Base-by-base conservation (phyloP, 495 filamentous ascomycete species). In the Recurvomyces mirabilis region DNA sequence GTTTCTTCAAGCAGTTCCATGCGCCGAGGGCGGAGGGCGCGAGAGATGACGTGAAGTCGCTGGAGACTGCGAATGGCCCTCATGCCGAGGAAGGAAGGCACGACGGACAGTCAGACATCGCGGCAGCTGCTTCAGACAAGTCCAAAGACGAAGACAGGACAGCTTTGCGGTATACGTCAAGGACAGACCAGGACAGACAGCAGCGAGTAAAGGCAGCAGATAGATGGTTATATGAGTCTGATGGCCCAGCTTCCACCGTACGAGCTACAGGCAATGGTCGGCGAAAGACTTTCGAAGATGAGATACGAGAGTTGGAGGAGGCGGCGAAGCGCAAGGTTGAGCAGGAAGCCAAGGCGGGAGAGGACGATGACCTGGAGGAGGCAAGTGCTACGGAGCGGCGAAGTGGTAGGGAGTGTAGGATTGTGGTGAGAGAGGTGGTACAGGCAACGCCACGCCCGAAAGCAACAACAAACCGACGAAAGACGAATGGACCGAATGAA, bases 1-100 rank as follows among this genome's bases (percentile, higher is more conserved):
- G 41, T 24, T 54, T 54, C 41, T 54, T 54, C 42, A 54, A 54
- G 42, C 51, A 54, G 38, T 54, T 54, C 17, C 38, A 42, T 20
- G n/a, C 20, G 24, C 49, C 49, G 32, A 52, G 47, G 25, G 20
- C n/a, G n/a, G 22, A 32, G 33, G 21, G 17, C 14, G 34, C 34
- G 12, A 9, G 17, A 3, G 4, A 15, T 9, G 22, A 10, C 6
- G 10, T 13, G 28, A 35, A 34, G 4, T 31, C 7, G 19, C 19
- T 15, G 15, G 3, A 28, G 19, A 17, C 14, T 7, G 4, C 1
- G 24, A 24, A 33, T 32, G 35, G 20, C 20, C 20, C 33, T 23
- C 19, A 13, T 28, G 32, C 15, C 19, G 29, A 21, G 14, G 7
- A n/a, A 23, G 39, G 39, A 32, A 24, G 40, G n/a, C n/a, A n/a